Percentiles rank a stretch among this genome's conserved stretches.
phyloP scores from a whole-genome alignment of 768 basidiomycete species.

The Suillus discolor region DNA sequence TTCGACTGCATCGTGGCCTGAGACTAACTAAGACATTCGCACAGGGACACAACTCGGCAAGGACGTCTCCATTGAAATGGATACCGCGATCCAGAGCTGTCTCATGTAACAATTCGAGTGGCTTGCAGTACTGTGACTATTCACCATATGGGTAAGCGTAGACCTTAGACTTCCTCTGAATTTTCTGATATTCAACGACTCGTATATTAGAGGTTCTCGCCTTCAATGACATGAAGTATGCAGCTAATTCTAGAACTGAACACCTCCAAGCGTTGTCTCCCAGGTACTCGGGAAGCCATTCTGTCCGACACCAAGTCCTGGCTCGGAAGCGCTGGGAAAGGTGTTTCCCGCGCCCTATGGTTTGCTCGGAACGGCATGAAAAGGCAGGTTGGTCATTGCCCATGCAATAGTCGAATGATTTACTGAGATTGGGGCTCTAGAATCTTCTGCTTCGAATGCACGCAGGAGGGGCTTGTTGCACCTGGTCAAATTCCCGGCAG shows the following conservation, averaged over 20 bases:
- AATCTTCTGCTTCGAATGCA: slow-evolving; percentile 21
- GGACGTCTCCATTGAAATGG: background rate
- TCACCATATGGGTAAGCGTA: slow-evolving; percentile 1
- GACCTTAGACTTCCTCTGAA: background rate
- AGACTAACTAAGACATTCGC: background rate
- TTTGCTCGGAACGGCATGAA: slow-evolving; percentile 25
- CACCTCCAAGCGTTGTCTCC: slow-evolving; percentile 14
- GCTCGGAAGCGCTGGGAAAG: slow-evolving; percentile 15
- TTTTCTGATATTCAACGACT: background rate
- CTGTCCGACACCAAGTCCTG: slow-evolving; percentile 28
- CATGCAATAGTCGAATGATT: slow-evolving; percentile 14
- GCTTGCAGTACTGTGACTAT: background rate
- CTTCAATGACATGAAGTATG: background rate
- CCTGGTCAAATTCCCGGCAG: background rate
- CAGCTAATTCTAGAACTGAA: background rate
- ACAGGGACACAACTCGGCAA: background rate
- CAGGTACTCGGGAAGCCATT: slow-evolving; percentile 23
- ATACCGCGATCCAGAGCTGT: background rate
- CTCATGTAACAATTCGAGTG: background rate
- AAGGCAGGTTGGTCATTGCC: slow-evolving; percentile 24
- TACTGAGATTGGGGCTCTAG: slow-evolving; percentile 13
- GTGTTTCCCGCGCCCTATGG: background rate
- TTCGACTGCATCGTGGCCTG: too few relatives aligned
- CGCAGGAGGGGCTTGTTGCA: background rate
- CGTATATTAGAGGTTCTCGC: background rate